phyloP scores from a whole-genome alignment of 805 yeast species.

The Debaryomyces hansenii region DNA sequence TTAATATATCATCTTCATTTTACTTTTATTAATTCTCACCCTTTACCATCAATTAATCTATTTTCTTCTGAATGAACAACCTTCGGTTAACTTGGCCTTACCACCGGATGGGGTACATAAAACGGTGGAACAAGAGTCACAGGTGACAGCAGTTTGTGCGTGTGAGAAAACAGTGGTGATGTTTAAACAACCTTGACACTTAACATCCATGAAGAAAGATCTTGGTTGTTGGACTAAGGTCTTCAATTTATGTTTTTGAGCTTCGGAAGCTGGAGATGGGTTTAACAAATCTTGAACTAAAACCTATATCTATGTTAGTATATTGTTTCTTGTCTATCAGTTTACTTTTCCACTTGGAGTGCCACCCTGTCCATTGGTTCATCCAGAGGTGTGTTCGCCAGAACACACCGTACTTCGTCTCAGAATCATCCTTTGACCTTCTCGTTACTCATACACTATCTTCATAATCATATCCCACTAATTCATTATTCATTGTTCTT shows the following conservation, averaged over 20 bases:
- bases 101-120: conserved; percentile 99
- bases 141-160: conserved; percentile 99
- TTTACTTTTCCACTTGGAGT: neutral
- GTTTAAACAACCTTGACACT: conserved; percentile 99
- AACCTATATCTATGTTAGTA: conserved; percentile 54
- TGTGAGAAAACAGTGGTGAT: conserved; percentile 99
- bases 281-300: conserved; percentile 98
- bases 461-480: no score
- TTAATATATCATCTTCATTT: neutral
- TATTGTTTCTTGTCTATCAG: neutral
- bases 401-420: no score
- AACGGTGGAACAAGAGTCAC: conserved; percentile 98
- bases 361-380: conserved; percentile 2
- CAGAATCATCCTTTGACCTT: no score
- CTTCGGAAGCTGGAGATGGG: conserved; percentile 98
- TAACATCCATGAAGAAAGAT: conserved; percentile 99
- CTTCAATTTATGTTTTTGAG: conserved; percentile 96
- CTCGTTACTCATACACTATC: no score
- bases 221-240: conserved; percentile 96
- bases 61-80: conserved; percentile 99
- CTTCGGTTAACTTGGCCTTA: conserved; percentile 99
- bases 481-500: no score
- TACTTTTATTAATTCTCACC: neutral
- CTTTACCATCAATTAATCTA: conserved; percentile 40
- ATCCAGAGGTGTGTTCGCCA: no score